Conservation (phyloP, 2,329 filamentous ascomycete genomes). For the Zymoseptoria ardabiliae region DNA sequence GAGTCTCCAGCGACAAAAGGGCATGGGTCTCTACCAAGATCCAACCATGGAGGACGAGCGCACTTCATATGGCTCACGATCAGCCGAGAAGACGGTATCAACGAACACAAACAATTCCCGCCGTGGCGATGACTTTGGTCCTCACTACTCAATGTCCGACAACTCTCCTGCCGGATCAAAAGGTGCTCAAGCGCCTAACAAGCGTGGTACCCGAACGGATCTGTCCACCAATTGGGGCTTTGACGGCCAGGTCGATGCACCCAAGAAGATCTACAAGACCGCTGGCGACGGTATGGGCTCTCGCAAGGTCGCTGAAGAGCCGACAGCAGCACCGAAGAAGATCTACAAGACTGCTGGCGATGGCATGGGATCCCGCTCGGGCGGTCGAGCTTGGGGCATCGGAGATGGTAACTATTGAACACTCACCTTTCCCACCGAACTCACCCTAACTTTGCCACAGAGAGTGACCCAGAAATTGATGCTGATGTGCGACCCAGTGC, state of each 20-base stretch:
- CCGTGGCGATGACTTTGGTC: slow-evolving; percentile 67
- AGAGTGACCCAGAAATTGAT: slow-evolving; percentile 36
- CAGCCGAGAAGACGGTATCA: slow-evolving; percentile 54
- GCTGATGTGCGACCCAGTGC: slow-evolving; percentile 21
- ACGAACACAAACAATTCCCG: slow-evolving; percentile 67
- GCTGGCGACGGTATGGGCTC: slow-evolving; percentile 52
- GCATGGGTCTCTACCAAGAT: slow-evolving; percentile 68
- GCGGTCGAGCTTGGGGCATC: slow-evolving; percentile 48
- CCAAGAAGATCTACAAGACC: slow-evolving; percentile 31
- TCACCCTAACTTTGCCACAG: slow-evolving; percentile 14
- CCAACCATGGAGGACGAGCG: slow-evolving; percentile 45
- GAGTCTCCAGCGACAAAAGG: slow-evolving; percentile 49
- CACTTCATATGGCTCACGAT: slow-evolving; percentile 12
- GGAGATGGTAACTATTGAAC: slow-evolving; percentile 32
- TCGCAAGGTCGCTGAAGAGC: slow-evolving; percentile 8
- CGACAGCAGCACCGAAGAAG: slow-evolving; percentile 19
- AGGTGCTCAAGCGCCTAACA: slow-evolving; percentile 6
- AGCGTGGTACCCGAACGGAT: slow-evolving; percentile 6
- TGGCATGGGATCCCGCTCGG: slow-evolving; percentile 50
- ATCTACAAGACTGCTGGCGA: slow-evolving; percentile 33
- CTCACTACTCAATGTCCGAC: slow-evolving; percentile 72
- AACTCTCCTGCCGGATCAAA: slow-evolving; percentile 40
- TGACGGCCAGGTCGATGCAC: slow-evolving; percentile 3
- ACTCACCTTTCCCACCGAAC: background rate
- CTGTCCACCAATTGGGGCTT: slow-evolving; percentile 11